Percentiles rank a stretch among this genome's conserved stretches.
Conservation (phyloP, 768 basidiomycete genomes). For the Boletus vinaceobasis region DNA sequence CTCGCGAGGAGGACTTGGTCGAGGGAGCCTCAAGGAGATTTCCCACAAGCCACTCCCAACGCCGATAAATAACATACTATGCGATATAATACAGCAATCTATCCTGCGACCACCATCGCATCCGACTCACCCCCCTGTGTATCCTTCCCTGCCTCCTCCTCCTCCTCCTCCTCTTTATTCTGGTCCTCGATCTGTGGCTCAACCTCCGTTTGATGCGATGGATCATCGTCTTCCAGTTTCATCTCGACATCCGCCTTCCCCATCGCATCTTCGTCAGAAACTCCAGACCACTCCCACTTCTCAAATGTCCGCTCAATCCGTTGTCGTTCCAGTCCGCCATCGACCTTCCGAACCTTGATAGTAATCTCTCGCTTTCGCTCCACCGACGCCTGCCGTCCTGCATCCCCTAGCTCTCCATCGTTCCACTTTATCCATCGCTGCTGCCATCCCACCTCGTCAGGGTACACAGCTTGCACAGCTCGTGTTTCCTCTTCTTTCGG, state of each 20-base stretch:
- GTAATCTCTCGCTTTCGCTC: conserved; percentile 46
- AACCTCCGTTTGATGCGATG: conserved; percentile 3
- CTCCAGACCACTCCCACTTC: conserved; percentile 56
- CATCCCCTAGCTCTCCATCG: conserved; percentile 23
- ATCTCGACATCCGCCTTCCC: conserved; percentile 28
- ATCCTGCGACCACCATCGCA: conserved; percentile 18
- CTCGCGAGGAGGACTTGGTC: background rate
- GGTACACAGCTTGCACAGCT: conserved; percentile 37
- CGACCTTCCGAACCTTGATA: conserved; percentile 56
- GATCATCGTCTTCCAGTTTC: conserved; percentile 22
- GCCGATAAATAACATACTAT: background rate
- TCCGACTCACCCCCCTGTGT: background rate
- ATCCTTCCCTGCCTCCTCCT: conserved; percentile 1
- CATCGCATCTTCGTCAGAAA: conserved; percentile 1
- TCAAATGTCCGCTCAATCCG: conserved; percentile 66
- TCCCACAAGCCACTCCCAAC: conserved; percentile 11
- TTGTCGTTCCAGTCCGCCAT: conserved; percentile 63
- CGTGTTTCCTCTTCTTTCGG: conserved; percentile 41
- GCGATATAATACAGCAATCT: conserved; percentile 5
- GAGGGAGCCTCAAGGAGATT: conserved; percentile 2
- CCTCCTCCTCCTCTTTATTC: conserved; percentile 5
- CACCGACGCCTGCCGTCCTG: conserved; percentile 37
- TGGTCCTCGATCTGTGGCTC: conserved; percentile 1
- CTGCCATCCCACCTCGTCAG: conserved; percentile 43
- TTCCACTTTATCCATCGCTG: conserved; percentile 42